phyloP scores from a whole-genome alignment of 2,329 filamentous ascomycete species.

The Diaporthe citrichinensis region DNA sequence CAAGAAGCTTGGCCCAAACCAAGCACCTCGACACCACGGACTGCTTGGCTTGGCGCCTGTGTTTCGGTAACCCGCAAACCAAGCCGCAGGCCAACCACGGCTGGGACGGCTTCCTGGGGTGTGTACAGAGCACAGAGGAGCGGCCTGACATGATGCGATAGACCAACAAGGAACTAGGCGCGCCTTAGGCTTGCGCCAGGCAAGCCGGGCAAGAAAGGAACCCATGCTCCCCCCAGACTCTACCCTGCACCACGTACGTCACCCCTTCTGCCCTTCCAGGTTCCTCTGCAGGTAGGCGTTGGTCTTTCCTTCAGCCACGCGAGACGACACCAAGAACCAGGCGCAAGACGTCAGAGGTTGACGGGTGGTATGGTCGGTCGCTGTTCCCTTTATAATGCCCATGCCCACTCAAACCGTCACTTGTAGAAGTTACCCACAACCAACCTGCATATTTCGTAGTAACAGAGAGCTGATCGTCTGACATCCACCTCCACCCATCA shows the following conservation, averaged over 20 bases:
- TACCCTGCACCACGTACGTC: constrained; percentile 32
- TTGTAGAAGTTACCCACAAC: neutral
- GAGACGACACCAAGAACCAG: constrained; percentile 19
- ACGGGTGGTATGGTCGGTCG: neutral
- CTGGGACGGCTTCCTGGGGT: neutral
- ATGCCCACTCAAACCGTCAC: constrained; percentile 29
- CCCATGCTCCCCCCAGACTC: constrained; percentile 1
- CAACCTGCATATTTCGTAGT: constrained; percentile 19
- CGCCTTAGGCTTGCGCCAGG: constrained; percentile 15
- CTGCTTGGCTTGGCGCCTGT: constrained; percentile 9
- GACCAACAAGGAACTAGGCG: constrained; percentile 1
- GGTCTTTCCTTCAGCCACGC: constrained; percentile 1
- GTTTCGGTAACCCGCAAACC: constrained; percentile 1
- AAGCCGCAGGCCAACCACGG: neutral
- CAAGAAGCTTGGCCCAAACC: constrained; percentile 25
- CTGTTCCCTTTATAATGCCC: constrained; percentile 24
- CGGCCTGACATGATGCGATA: constrained; percentile 9
- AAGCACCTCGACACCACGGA: constrained; percentile 26
- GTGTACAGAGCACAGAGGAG: too few species aligned
- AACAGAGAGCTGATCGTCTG: constrained; percentile 14
- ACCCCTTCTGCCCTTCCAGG: neutral
- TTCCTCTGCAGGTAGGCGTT: constrained; percentile 16
- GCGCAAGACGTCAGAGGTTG: constrained; percentile 26
- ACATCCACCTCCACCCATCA: neutral
- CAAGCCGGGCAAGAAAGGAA: constrained; percentile 1